phyloP scores from a whole-genome alignment of 2,329 filamentous ascomycete species.

The Colletotrichum melonis region DNA sequence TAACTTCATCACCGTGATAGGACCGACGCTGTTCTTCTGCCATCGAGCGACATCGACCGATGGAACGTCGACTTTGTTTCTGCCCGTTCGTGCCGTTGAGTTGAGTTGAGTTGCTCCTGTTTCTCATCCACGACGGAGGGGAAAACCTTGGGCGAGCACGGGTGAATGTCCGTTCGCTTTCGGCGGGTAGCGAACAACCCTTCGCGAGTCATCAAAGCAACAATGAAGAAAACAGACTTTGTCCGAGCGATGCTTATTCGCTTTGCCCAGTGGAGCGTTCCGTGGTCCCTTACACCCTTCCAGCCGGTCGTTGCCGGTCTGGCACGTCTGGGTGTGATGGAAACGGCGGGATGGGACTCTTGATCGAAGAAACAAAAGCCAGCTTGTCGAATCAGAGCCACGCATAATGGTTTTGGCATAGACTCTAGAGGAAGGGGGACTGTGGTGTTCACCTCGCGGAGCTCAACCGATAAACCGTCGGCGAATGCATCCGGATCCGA shows the following conservation, averaged over 20 bases:
- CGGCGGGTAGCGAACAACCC: not conserved
- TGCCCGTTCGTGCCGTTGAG: not conserved
- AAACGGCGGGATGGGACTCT: conserved; percentile 3
- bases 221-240: conserved; percentile 13
- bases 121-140: not conserved
- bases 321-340: not conserved
- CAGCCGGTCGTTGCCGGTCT: not conserved
- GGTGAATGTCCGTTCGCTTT: conserved; percentile 5
- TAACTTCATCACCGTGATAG: conserved; percentile 28
- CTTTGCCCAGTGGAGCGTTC: conserved; percentile 12
- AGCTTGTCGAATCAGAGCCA: conserved; percentile 8
- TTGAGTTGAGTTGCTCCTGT: conserved; percentile 1
- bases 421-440: not conserved
- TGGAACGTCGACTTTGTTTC: conserved; percentile 17
- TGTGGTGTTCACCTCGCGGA: not conserved
- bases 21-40: not conserved
- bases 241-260: conserved; percentile 15
- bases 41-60: not conserved
- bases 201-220: conserved; percentile 26
- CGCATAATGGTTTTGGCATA: not conserved
- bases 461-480: not conserved
- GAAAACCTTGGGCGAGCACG: conserved; percentile 9
- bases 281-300: not conserved
- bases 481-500: conserved; percentile 1
- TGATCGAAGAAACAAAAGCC: conserved; percentile 12